phyloP scores from a whole-genome alignment of 2,329 filamentous ascomycete genomes.

The Oidium heveae region DNA sequence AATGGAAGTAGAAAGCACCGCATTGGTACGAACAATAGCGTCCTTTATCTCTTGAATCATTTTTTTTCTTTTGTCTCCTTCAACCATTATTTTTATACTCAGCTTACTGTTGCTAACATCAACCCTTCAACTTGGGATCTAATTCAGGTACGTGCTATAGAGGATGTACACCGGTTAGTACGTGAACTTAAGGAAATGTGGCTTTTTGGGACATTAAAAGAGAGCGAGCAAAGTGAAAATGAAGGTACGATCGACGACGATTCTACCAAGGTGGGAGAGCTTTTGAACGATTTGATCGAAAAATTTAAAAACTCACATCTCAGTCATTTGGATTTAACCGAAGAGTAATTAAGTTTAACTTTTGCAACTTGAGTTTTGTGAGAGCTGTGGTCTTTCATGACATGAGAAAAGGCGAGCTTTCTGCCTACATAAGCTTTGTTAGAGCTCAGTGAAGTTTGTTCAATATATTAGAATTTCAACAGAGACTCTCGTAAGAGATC shows the following conservation, averaged over 20 bases:
- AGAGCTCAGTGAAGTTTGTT: too few species aligned
- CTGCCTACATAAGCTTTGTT: too few species aligned
- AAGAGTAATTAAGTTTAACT: too few species aligned
- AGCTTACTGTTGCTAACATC: not conserved
- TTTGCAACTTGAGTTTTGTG: too few species aligned
- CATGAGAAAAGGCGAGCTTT: too few species aligned
- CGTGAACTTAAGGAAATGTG: slow-evolving; percentile 25
- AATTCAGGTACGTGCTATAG: slow-evolving; percentile 10
- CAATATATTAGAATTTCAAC: too few species aligned
- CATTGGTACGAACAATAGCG: slow-evolving; percentile 9
- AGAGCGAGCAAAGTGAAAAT: slow-evolving; percentile 19
- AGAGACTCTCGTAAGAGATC: too few species aligned
- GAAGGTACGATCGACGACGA: slow-evolving; percentile 17
- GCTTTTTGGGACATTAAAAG: slow-evolving; percentile 22
- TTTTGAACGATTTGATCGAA: slow-evolving; percentile 6
- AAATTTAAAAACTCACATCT: not conserved
- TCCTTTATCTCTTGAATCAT: not conserved
- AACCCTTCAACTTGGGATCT: not conserved
- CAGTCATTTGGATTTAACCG: too few species aligned
- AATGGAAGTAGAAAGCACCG: slow-evolving; percentile 13
- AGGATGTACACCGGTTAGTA: slow-evolving; percentile 22
- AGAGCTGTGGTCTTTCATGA: too few species aligned
- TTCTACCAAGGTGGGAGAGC: slow-evolving; percentile 12
- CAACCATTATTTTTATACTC: not conserved
- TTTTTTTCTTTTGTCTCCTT: not conserved